phyloP scores from a whole-genome alignment of 352 stramenopile genomes.

The Phytophthora sansomeana region DNA sequence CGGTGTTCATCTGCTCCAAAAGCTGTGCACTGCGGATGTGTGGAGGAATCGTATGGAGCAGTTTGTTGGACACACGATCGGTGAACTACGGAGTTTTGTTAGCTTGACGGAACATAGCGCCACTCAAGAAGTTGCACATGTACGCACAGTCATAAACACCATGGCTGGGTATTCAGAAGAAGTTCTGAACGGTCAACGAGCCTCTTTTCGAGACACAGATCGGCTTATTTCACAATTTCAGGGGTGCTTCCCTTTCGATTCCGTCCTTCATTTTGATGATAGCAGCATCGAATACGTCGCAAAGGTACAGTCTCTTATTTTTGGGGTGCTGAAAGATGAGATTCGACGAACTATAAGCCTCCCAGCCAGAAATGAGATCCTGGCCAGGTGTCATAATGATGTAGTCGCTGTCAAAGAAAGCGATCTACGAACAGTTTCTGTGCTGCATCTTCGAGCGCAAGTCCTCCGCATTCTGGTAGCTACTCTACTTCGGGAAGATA shows the following conservation, averaged over 20 bases:
- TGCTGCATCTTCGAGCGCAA: conserved; percentile 28
- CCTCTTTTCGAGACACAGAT: conserved; percentile 6
- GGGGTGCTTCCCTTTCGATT: conserved; percentile 18
- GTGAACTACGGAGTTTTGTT: conserved; percentile 3
- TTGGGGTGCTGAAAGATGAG: conserved; percentile 26
- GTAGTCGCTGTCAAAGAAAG: conserved; percentile 8
- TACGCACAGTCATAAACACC: conserved; percentile 13
- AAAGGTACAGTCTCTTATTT: conserved; percentile 18
- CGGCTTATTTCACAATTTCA: conserved; percentile 4
- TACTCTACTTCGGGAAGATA: conserved; percentile 25
- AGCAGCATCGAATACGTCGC: conserved; percentile 9
- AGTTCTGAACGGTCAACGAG: conserved; percentile 27
- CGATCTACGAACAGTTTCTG: conserved; percentile 16
- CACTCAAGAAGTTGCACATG: not conserved
- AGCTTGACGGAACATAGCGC: not conserved
- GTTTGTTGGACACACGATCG: conserved; percentile 11
- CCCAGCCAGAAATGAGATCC: conserved; percentile 23
- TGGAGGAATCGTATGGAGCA: conserved; percentile 31
- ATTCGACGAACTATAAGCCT: conserved; percentile 9
- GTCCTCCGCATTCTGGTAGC: conserved; percentile 39
- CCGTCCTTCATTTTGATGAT: conserved; percentile 20
- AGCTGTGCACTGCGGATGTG: conserved; percentile 14
- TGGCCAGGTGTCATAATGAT: conserved; percentile 28
- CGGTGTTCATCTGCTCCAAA: conserved; percentile 41
- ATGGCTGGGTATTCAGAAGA: conserved; percentile 37